Base-by-base conservation (phyloP, 257 asterid genomes). In the Salvia miltiorrhiza region DNA sequence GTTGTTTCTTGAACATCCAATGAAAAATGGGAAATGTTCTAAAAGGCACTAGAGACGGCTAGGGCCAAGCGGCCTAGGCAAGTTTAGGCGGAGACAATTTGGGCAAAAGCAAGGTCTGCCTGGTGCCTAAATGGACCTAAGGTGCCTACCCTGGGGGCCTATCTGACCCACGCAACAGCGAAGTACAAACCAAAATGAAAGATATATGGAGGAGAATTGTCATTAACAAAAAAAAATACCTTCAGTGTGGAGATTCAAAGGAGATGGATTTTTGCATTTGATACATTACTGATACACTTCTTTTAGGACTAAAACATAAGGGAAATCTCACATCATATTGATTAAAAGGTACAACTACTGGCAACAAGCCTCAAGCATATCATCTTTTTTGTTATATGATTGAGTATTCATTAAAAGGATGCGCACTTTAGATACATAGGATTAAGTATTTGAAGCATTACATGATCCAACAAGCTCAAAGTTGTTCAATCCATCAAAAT, bases 341-440 rank as follows among this genome's bases (percentile, higher is more conserved):
- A 17, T 56, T 39, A 53, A 71, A 62, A 62, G 12, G 52, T 48
- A 61, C 64, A 73, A 11, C 47, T 63, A 45, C 67, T 33, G 45
- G 57, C 33, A 65, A 21, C 40, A 32, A 64, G 65, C 35, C 49
- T 72, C 19, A 17, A 24, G 47, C 16, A 39, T 60, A 54, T 43
- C 21, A 39, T 16, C 45, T 35, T 16, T 39, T 40, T 20, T 48
- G 40, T 19, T 5, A 20, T 64, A 41, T 26, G 45, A 28, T 17
- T 53, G 21, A 26, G 30, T 11, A 33, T 32, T 47, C 54, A 33
- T 28, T 6, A 30, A 2, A 37, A 37, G 12, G 10, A 37, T 1
- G 13, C 9, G 8, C 43, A 37, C 43, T 37, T 37, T 8, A 12
- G 43, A 37, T 9, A 37, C 43, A 37, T 37, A 37, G 1, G 43